Evolutionary conservation across 2,329 filamentous ascomycete genomes (phyloP), one percentile per base, ranked within the genome.

Genomic region (Alternaria sp.): DNA sequence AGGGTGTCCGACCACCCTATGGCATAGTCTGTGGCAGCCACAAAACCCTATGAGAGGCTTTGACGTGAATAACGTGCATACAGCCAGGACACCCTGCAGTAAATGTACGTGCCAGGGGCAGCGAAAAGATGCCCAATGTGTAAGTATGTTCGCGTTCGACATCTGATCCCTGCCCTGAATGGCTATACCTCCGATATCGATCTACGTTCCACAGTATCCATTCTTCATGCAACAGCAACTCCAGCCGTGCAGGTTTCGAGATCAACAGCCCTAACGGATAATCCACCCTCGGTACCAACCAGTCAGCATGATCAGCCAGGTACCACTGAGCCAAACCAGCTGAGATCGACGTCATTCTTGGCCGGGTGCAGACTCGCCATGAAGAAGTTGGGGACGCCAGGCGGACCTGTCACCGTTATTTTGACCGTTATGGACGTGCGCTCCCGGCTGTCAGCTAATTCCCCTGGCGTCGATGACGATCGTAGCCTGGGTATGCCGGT

Each of bases 331-430:
- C 70, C 73, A 67, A 72, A 70, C 36, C 13, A 67, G 69, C 65
- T 71, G 30, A 15, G 72, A 77, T 77, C 75, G 69, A 73, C 75
- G 71, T 74, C 69, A 75, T 59, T 47, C 36, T 44, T 47, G 43
- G 25, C 57, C 54, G 55, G 61, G 67, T 56, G 52, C 55, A 53
- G 58, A 55, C 55, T 52, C 51, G 51, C 68, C 66, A 59, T 55
- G 49, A 59, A 54, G 40, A 57, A 56, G 59, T 59, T 59, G 49
- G 52, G 49, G 61, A 57, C 63, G 69, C 64, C 62, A 61, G 67
- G 66, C 67, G 59, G 63, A 62, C 69, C 68, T 58, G 60, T 52
- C 58, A 61, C 44, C 56, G 57, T 63, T 66, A 67, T 65, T 46
- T 57, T 54, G 57, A 60, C 64, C 59, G 61, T 57, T 52, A 52